Evolutionary conservation across 192 early-diverging fungal species (phyloP).

Genomic region (Thamnidium elegans): DNA sequence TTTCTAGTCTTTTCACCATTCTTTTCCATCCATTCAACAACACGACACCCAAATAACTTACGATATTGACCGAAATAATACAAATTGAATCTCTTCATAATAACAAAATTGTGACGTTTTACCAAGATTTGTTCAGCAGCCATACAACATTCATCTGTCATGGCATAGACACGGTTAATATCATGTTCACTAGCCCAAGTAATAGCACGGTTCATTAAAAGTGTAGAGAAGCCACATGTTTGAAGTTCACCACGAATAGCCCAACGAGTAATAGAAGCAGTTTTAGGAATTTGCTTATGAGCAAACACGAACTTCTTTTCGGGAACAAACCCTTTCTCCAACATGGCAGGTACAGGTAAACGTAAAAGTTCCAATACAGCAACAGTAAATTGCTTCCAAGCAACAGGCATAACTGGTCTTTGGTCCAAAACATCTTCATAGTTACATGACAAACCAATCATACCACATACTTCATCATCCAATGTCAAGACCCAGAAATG

Average conservation of each 20-base stretch:
- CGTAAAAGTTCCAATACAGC: conserved; percentile 7
- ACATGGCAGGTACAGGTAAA: conserved; percentile 2
- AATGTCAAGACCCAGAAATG: conserved; percentile 38
- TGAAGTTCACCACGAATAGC: conserved; percentile 30
- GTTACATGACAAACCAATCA: conserved; percentile 29
- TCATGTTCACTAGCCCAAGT: conserved; percentile 28
- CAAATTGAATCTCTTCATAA: conserved; percentile 3
- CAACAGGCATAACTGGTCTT: neutral
- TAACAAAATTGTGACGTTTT: conserved; percentile 14
- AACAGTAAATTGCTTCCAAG: conserved; percentile 13
- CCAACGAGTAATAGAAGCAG: conserved; percentile 27
- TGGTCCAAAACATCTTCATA: conserved; percentile 13
- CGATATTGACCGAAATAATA: conserved; percentile 18
- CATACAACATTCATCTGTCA: conserved; percentile 20
- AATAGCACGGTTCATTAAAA: conserved; percentile 29
- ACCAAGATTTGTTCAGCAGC: conserved; percentile 14
- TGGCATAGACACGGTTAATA: conserved; percentile 24
- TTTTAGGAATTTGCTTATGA: conserved; percentile 17
- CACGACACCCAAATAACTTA: conserved; percentile 10
- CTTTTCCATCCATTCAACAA: conserved; percentile 21
- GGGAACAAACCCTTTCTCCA: neutral
- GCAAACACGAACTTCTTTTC: conserved; percentile 1
- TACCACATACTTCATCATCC: conserved; percentile 25
- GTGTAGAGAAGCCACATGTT: conserved; percentile 25
- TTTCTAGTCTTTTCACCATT: conserved; percentile 20